Percentiles rank a stretch among this genome's conserved stretches.
These are phyloP conservation scores for Samsoniella hepiali DNA, from an alignment of 2,329 filamentous ascomycete species.

Conservation along the genomic window DNA sequence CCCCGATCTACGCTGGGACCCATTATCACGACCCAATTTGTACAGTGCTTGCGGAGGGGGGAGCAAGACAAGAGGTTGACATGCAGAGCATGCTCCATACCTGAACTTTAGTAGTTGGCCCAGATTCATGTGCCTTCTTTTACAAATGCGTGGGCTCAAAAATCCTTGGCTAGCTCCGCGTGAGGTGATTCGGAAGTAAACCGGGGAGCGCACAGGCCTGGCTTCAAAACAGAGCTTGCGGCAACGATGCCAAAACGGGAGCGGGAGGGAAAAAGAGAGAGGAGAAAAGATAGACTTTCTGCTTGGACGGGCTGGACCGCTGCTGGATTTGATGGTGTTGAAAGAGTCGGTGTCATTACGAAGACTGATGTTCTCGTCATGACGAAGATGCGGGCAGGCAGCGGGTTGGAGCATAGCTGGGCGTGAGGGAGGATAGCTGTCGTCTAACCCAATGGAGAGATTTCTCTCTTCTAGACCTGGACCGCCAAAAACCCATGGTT, in stretches of 20 bases:
- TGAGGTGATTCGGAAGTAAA: background rate
- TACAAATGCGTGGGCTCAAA: background rate
- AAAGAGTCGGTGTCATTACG: background rate
- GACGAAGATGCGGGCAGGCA: background rate
- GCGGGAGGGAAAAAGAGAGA: too few relatives aligned
- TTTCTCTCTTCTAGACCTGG: too few relatives aligned
- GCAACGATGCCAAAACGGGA: too few relatives aligned
- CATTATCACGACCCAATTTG: background rate
- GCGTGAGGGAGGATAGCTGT: too few relatives aligned
- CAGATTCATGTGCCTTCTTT: background rate
- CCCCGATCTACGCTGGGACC: conserved; percentile 1
- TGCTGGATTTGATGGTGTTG: background rate
- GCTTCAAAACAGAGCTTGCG: background rate
- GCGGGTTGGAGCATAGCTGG: too few relatives aligned
- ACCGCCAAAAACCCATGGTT: too few relatives aligned
- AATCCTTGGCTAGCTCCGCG: background rate
- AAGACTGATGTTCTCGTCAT: background rate
- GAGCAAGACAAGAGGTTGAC: background rate
- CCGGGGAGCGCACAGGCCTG: conserved; percentile 1
- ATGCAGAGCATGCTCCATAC: background rate
- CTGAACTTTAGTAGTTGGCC: background rate
- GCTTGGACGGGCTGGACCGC: background rate
- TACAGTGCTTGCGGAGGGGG: background rate
- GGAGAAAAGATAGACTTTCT: background rate
- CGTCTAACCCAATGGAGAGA: too few relatives aligned